A percentile compares a stretch with the other conserved stretches of the same genome.
These are phyloP conservation scores for Cryptococcus hybrid DNA, from an alignment of 1,284 basidiomycete species.

Conservation along the genomic window DNA sequence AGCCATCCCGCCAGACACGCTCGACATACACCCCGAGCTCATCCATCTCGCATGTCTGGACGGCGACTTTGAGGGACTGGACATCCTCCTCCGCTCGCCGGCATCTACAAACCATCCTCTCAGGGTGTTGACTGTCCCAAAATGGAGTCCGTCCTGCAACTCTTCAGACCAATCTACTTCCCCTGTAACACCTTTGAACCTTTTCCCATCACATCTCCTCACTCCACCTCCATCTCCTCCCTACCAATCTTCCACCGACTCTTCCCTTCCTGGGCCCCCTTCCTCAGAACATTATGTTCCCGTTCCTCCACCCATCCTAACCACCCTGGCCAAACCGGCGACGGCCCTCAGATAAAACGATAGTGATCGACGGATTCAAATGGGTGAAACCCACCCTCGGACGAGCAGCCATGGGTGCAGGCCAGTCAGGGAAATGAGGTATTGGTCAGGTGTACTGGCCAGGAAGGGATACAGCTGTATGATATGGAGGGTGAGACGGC, in stretches of 20 bases:
- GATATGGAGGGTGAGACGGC: constrained; percentile 38
- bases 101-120: constrained; percentile 52
- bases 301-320: constrained; percentile 8
- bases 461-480: constrained; percentile 24
- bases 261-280: constrained; percentile 3
- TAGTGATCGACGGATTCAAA: constrained; percentile 41
- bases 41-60: constrained; percentile 33
- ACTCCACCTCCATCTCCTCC: not conserved
- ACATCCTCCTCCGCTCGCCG: constrained; percentile 7
- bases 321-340: not conserved
- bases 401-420: constrained; percentile 34
- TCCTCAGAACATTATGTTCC: constrained; percentile 15
- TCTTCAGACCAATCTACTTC: not conserved
- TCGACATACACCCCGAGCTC: constrained; percentile 43
- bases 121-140: constrained; percentile 65
- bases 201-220: not conserved
- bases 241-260: not conserved
- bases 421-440: constrained; percentile 41
- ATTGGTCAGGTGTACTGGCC: constrained; percentile 26
- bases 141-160: constrained; percentile 18
- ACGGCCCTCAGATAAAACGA: not conserved
- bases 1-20: constrained; percentile 10
- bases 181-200: not conserved
- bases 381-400: constrained; percentile 40
- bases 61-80: constrained; percentile 17